These are phyloP conservation scores for Neurospora hispaniola DNA, from an alignment of 495 filamentous ascomycete species.

Conservation along the genomic window DNA sequence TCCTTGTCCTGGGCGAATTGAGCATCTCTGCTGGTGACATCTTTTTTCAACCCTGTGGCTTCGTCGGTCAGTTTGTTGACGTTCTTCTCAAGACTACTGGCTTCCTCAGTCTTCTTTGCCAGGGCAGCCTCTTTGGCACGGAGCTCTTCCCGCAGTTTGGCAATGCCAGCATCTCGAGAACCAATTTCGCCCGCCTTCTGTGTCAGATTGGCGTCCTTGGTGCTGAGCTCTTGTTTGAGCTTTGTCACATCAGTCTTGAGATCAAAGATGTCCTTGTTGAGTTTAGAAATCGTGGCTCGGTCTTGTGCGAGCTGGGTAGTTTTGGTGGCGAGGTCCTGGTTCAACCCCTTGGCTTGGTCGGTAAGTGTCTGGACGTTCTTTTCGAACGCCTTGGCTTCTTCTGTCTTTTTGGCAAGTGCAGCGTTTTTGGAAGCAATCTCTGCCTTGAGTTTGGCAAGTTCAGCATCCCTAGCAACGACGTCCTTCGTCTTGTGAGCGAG, in stretches of 20 bases:
- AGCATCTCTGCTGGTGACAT: neutral
- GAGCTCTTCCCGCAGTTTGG: neutral
- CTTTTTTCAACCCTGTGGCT: neutral
- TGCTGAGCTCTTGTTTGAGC: neutral
- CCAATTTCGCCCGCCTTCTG: neutral
- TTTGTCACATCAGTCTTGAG: neutral
- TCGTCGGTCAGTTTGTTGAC: neutral
- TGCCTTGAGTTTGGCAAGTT: neutral
- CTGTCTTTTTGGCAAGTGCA: neutral
- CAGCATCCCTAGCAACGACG: neutral
- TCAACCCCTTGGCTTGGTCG: neutral
- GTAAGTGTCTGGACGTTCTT: neutral
- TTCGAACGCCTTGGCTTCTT: neutral
- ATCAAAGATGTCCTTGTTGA: neutral
- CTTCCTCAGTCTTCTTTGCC: neutral
- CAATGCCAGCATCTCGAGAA: neutral
- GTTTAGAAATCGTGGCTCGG: neutral
- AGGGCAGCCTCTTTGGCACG: neutral
- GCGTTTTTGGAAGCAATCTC: neutral
- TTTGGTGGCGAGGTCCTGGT: neutral
- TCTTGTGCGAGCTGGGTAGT: neutral
- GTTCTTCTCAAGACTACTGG: neutral
- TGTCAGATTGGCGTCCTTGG: neutral
- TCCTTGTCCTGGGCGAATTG: neutral
- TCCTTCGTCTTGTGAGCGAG: neutral